Evolutionary conservation across 2,329 filamentous ascomycete genomes (phyloP).

Genomic region (Penicillium freii): DNA sequence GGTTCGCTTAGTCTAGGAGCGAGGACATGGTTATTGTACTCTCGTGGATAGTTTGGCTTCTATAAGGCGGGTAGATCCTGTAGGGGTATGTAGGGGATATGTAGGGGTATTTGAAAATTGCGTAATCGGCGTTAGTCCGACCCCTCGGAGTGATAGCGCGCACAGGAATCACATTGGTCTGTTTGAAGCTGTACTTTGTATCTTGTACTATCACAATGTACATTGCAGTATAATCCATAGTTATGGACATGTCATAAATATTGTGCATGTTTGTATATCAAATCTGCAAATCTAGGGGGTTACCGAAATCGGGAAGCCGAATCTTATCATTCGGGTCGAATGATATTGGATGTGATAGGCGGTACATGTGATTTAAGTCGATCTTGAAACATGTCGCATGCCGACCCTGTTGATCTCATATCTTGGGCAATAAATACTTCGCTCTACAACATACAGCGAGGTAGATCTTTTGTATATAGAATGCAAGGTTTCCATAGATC

Average conservation of each 20-base stretch:
- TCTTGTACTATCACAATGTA: not conserved
- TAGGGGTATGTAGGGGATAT: not conserved
- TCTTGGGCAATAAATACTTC: not conserved
- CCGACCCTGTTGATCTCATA: not conserved
- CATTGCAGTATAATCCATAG: not conserved
- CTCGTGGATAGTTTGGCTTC: not conserved
- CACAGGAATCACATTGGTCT: not conserved
- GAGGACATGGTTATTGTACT: not conserved
- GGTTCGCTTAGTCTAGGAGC: not conserved
- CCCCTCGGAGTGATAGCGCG: conserved; percentile 12
- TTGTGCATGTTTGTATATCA: not conserved
- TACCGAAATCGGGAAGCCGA: conserved; percentile 22
- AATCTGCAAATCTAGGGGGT: not conserved
- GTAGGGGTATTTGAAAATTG: conserved; percentile 5
- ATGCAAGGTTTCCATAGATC: not conserved
- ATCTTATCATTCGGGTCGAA: not conserved
- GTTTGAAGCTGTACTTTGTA: not conserved
- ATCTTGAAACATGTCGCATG: not conserved
- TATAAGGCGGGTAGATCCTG: not conserved
- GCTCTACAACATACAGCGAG: not conserved
- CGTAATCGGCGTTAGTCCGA: conserved; percentile 21
- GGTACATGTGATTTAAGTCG: not conserved
- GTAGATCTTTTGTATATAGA: not conserved
- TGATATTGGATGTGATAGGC: not conserved
- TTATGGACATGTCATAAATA: not conserved